phyloP scores from a whole-genome alignment of 768 basidiomycete species.

The Porpolomopsis calyptriformis region DNA sequence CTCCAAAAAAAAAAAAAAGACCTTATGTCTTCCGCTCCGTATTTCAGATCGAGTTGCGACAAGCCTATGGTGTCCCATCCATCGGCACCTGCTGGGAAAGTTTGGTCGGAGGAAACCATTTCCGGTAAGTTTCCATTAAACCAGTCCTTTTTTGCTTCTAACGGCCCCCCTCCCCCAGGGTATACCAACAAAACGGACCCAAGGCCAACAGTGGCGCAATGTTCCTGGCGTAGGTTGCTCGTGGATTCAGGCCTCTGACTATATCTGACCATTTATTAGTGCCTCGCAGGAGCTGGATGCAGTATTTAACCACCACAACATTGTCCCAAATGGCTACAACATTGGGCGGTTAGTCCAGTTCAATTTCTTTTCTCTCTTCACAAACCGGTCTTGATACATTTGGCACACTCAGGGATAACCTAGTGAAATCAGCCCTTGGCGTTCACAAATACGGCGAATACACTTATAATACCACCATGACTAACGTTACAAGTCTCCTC shows the following conservation, averaged over 20 bases:
- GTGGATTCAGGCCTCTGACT: neutral
- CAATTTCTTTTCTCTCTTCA: neutral
- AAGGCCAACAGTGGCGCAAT: constrained; percentile 36
- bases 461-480: constrained; percentile 34
- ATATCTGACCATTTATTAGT: constrained; percentile 15
- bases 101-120: constrained; percentile 69
- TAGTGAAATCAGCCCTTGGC: constrained; percentile 18
- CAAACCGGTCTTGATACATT: neutral
- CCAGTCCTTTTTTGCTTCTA: constrained; percentile 9
- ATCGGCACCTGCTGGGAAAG: constrained; percentile 69
- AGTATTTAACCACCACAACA: constrained; percentile 32
- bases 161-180: constrained; percentile 27
- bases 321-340: constrained; percentile 40
- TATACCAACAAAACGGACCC: constrained; percentile 51
- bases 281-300: constrained; percentile 36
- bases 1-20: no score
- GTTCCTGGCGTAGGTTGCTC: constrained; percentile 45
- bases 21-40: no score
- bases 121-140: constrained; percentile 42
- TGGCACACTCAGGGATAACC: neutral
- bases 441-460: constrained; percentile 31
- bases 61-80: constrained; percentile 58
- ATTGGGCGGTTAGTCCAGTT: constrained; percentile 26
- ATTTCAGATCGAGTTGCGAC: constrained; percentile 57
- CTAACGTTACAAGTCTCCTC: constrained; percentile 45